These are phyloP conservation scores for Tricholomella constricta DNA, from an alignment of 768 basidiomycete genomes.

Conservation along the genomic window DNA sequence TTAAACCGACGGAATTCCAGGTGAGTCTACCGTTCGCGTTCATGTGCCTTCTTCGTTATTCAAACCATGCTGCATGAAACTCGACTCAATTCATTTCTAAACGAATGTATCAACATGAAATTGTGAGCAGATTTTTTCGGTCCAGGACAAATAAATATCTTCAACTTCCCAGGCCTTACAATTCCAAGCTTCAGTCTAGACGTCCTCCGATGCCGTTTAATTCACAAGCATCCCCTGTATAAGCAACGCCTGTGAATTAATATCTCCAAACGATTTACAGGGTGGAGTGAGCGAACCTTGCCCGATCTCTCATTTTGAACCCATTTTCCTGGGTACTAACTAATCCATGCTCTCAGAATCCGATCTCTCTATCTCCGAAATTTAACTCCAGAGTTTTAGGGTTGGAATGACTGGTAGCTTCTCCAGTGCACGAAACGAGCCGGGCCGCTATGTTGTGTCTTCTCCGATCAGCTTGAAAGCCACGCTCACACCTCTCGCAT, in stretches of 20 bases:
- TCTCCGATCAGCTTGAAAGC: constrained; percentile 4
- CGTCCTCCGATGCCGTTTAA: neutral
- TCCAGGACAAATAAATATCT: no score
- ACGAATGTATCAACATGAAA: neutral
- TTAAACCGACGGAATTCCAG: no score
- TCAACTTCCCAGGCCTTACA: neutral
- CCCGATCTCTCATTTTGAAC: neutral
- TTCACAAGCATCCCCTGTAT: neutral
- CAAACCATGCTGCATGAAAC: neutral
- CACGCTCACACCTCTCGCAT: neutral
- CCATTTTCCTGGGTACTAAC: neutral
- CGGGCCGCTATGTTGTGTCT: constrained; percentile 4
- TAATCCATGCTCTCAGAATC: neutral
- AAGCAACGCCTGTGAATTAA: neutral
- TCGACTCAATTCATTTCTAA: neutral
- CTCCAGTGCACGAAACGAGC: neutral
- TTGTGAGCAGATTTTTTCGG: neutral
- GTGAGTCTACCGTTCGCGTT: neutral
- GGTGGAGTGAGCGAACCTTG: neutral
- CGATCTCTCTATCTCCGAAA: constrained; percentile 12
- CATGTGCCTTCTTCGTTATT: neutral
- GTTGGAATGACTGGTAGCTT: constrained; percentile 5
- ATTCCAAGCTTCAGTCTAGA: neutral
- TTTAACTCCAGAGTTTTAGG: constrained; percentile 14
- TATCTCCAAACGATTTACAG: constrained; percentile 9